Evolutionary conservation across 1,139 yeast genomes (phyloP).

Genomic region (Candida frijolesensis): DNA sequence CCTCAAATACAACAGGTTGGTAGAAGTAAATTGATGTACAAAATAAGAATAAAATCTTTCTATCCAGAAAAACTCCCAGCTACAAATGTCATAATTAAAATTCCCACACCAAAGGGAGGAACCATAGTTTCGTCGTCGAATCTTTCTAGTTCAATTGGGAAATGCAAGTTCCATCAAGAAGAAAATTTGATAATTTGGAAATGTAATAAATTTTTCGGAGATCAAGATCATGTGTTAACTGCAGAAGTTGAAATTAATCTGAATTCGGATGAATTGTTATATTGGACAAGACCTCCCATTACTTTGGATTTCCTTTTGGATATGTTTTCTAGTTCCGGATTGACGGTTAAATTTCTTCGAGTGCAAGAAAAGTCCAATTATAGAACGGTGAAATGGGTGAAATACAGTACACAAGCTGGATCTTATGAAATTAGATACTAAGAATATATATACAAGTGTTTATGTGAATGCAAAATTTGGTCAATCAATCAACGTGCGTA

Average conservation of each 20-base stretch:
- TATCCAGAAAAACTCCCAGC: conserved; percentile 67
- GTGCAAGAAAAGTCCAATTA: conserved; percentile 68
- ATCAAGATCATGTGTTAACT: conserved; percentile 58
- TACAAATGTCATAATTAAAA: conserved; percentile 59
- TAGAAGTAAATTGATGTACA: conserved; percentile 51
- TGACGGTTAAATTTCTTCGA: conserved; percentile 71
- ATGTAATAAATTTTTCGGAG: conserved; percentile 68
- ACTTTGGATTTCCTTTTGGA: conserved; percentile 67
- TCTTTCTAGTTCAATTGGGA: conserved; percentile 60
- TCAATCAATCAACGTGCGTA: conserved; percentile 2
- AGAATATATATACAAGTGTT: not conserved
- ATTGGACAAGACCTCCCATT: conserved; percentile 80
- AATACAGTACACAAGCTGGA: conserved; percentile 75
- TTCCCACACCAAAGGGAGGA: conserved; percentile 71
- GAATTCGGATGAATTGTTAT: conserved; percentile 21
- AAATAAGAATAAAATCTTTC: conserved; percentile 61
- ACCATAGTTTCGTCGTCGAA: conserved; percentile 43
- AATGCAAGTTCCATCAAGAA: conserved; percentile 67
- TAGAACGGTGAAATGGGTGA: conserved; percentile 84
- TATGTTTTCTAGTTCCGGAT: conserved; percentile 80
- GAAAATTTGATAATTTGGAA: conserved; percentile 71
- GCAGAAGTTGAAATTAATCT: conserved; percentile 48
- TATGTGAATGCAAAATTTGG: not conserved
- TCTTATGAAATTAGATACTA: conserved; percentile 75
- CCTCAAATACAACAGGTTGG: conserved; percentile 63